Percentiles rank a stretch among this genome's conserved stretches.
Evolutionary conservation across 441 rosid genomes (phyloP).

Genomic region (Dalechampia spathulata): DNA sequence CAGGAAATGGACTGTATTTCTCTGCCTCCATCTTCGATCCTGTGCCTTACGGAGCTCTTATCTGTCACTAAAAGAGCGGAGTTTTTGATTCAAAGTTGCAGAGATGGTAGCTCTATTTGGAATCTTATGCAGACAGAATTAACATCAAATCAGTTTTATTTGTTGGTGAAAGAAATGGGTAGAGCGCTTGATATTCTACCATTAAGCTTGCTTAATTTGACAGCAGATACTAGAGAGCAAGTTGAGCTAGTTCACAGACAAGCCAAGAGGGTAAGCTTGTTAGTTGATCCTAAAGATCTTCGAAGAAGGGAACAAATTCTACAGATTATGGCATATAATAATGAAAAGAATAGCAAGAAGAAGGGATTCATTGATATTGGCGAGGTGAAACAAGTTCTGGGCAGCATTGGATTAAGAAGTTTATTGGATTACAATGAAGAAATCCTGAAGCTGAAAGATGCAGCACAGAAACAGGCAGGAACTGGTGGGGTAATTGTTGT

Average conservation of each 20-base stretch:
- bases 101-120: conserved; percentile 47
- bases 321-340: conserved; percentile 31
- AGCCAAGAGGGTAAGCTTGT: conserved; percentile 39
- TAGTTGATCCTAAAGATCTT: conserved; percentile 37
- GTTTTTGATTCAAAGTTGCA: conserved; percentile 39
- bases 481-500: conserved; percentile 56
- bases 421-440: conserved; percentile 43
- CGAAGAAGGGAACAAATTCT: conserved; percentile 38
- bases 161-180: conserved; percentile 54
- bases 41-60: conserved; percentile 52
- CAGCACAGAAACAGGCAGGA: conserved; percentile 56
- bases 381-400: conserved; percentile 29
- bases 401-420: conserved; percentile 40
- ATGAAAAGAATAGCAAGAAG: conserved; percentile 34
- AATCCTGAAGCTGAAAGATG: conserved; percentile 40
- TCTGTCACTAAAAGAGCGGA: conserved; percentile 42
- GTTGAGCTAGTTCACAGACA: conserved; percentile 64
- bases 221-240: conserved; percentile 47
- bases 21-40: conserved; percentile 53
- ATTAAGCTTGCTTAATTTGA: conserved; percentile 41
- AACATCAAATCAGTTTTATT: conserved; percentile 42
- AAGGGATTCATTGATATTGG: conserved; percentile 27
- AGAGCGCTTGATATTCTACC: conserved; percentile 61
- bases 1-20: conserved; percentile 23
- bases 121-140: conserved; percentile 30